Conservation (phyloP, 805 yeast species). For the Nakazawaea siamensis region DNA sequence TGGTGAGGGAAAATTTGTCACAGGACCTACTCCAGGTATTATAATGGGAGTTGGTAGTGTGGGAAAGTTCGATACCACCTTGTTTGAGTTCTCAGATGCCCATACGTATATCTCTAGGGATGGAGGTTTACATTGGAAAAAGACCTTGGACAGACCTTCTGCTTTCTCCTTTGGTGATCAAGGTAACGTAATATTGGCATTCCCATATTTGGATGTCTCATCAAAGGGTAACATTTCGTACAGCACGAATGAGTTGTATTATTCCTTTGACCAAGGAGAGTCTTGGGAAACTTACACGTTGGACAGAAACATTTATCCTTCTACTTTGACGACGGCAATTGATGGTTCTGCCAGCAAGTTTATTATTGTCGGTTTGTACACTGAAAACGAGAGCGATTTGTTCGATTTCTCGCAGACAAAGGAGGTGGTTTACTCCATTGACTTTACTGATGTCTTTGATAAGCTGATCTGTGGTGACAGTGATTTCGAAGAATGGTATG, state of each 20-base stretch:
- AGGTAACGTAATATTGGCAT: constrained; percentile 66
- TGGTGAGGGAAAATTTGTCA: constrained; percentile 33
- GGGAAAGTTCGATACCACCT: constrained; percentile 43
- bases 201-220: constrained; percentile 24
- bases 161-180: constrained; percentile 63
- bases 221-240: constrained; percentile 31
- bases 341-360: constrained; percentile 67
- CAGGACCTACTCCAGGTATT: constrained; percentile 51
- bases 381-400: constrained; percentile 11
- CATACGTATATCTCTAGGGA: constrained; percentile 61
- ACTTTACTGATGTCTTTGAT: constrained; percentile 48
- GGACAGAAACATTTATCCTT: constrained; percentile 31
- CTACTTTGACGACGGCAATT: constrained; percentile 41
- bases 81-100: constrained; percentile 6
- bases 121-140: constrained; percentile 70
- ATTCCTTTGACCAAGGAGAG: constrained; percentile 67
- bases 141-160: constrained; percentile 43
- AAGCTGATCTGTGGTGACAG: constrained; percentile 29
- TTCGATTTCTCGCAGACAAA: constrained; percentile 1
- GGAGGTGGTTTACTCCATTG: constrained; percentile 31
- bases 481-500: constrained; percentile 63
- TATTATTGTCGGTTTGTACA: constrained; percentile 36
- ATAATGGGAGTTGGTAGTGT: constrained; percentile 71
- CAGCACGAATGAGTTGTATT: constrained; percentile 21
- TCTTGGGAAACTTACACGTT: constrained; percentile 51